A percentile compares a stretch with the other conserved stretches of the same genome.
These are phyloP conservation scores for Paramecium sexaurelia DNA, from an alignment of 73 alveolate genomes.

Conservation along the genomic window DNA sequence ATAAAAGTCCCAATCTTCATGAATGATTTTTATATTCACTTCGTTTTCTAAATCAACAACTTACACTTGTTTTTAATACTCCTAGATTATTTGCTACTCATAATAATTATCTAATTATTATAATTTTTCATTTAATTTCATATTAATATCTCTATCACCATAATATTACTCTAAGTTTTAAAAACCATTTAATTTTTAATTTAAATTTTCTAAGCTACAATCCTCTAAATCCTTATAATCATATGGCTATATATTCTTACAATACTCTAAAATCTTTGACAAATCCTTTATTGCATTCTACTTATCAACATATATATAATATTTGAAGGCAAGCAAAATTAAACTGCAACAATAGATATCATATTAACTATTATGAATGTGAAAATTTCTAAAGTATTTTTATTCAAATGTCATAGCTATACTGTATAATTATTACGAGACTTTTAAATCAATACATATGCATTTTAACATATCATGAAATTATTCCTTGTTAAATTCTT, in stretches of 20 bases:
- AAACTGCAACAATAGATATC: not conserved
- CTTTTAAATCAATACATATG: not conserved
- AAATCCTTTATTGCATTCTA: not conserved
- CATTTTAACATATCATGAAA: not conserved
- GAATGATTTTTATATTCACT: not conserved
- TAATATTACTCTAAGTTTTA: not conserved
- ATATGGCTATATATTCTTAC: not conserved
- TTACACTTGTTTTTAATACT: not conserved
- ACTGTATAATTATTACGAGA: not conserved
- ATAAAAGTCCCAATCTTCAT: slow-evolving; percentile 18
- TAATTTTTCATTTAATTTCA: not conserved
- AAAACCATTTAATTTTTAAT: not conserved
- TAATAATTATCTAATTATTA: not conserved
- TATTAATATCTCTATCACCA: not conserved
- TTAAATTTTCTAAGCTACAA: not conserved
- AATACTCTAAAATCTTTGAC: not conserved
- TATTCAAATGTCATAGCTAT: not conserved
- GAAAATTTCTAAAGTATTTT: not conserved
- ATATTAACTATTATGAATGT: not conserved
- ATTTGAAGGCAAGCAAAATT: not conserved
- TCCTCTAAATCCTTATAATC: not conserved
- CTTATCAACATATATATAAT: not conserved
- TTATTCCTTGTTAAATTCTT: not conserved
- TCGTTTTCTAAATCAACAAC: not conserved
- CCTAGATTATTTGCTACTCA: not conserved